phyloP scores from a whole-genome alignment of 2,329 filamentous ascomycete genomes.

The Aspergillus piperis region DNA sequence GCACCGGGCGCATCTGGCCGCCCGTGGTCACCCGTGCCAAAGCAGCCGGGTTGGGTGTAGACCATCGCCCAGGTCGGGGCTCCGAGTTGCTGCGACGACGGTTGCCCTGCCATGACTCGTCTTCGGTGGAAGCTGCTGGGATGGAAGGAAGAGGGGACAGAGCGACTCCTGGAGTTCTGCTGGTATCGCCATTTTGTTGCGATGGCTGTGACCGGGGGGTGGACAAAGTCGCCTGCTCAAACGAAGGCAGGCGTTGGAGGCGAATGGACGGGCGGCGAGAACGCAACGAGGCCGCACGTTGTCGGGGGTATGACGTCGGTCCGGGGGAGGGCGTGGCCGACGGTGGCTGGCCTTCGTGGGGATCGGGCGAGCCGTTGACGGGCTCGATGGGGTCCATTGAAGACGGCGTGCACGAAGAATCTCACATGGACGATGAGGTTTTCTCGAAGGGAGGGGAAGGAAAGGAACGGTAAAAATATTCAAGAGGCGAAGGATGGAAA shows the following conservation, averaged over 20 bases:
- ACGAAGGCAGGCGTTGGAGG: conserved; percentile 24
- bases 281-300: conserved; percentile 26
- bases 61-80: conserved; percentile 39
- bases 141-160: not conserved
- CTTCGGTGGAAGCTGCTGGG: conserved; percentile 20
- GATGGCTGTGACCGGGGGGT: conserved; percentile 10
- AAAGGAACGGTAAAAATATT: not conserved
- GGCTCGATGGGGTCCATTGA: conserved; percentile 44
- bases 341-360: conserved; percentile 17
- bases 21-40: conserved; percentile 25
- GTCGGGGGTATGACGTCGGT: conserved; percentile 25
- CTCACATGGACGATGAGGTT: conserved; percentile 4
- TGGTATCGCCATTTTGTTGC: conserved; percentile 1
- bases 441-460: not conserved
- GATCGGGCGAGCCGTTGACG: conserved; percentile 24
- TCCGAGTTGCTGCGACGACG: conserved; percentile 46
- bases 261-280: conserved; percentile 37
- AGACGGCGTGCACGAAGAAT: not conserved
- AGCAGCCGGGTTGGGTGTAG: conserved; percentile 26
- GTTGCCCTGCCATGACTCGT: conserved; percentile 29
- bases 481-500: not conserved
- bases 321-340: conserved; percentile 19
- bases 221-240: conserved; percentile 7
- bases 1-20: conserved; percentile 33
- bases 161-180: conserved; percentile 3